phyloP scores from a whole-genome alignment of 768 basidiomycete species.

The Phlegmacium glaucopus region DNA sequence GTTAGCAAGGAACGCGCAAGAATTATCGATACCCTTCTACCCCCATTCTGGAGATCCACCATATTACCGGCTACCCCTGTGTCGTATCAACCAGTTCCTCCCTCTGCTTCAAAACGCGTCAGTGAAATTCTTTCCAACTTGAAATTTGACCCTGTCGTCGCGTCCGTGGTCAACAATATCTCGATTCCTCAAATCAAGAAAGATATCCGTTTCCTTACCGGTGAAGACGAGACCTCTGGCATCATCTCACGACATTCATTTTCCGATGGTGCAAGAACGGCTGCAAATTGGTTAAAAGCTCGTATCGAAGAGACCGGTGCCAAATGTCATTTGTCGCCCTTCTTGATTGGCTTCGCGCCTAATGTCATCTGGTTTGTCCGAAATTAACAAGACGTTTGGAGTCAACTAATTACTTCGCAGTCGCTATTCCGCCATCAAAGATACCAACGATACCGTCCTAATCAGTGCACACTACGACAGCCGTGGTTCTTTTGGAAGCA shows the following conservation, averaged over 20 bases:
- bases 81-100: slow-evolving; percentile 53
- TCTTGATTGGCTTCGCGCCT: slow-evolving; percentile 74
- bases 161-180: slow-evolving; percentile 65
- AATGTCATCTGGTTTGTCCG: slow-evolving; percentile 77
- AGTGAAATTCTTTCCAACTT: slow-evolving; percentile 53
- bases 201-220: slow-evolving; percentile 81
- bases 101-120: slow-evolving; percentile 51
- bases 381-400: neutral
- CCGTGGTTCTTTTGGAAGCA: slow-evolving; percentile 81
- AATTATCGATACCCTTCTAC: slow-evolving; percentile 60
- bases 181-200: slow-evolving; percentile 61
- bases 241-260: slow-evolving; percentile 86
- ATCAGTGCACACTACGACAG: slow-evolving; percentile 90
- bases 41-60: slow-evolving; percentile 69
- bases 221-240: slow-evolving; percentile 70
- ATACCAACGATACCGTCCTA: slow-evolving; percentile 64
- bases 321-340: slow-evolving; percentile 60
- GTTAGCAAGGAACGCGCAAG: slow-evolving; percentile 37
- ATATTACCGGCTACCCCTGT: slow-evolving; percentile 51
- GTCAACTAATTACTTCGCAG: slow-evolving; percentile 29
- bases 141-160: slow-evolving; percentile 67
- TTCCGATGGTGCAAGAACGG: slow-evolving; percentile 56
- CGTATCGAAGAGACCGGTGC: slow-evolving; percentile 76
- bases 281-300: slow-evolving; percentile 72
- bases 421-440: slow-evolving; percentile 50